phyloP scores from a whole-genome alignment of 2,329 filamentous ascomycete genomes.

The Neonectria magnoliae region DNA sequence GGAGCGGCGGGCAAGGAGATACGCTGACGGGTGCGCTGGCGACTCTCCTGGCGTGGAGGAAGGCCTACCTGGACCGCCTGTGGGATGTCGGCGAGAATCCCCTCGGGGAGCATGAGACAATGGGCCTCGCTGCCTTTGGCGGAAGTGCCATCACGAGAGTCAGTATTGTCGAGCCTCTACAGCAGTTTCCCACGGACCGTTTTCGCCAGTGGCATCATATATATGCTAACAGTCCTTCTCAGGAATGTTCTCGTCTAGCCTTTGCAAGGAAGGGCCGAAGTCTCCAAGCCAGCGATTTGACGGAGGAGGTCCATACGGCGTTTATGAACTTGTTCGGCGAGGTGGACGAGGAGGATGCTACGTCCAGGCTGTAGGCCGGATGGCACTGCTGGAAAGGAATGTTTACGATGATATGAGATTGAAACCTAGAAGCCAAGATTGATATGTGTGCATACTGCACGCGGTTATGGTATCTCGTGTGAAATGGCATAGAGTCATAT shows the following conservation, averaged over 20 bases:
- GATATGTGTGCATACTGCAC: background rate
- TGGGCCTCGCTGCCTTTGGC: conserved; percentile 85
- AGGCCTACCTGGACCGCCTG: conserved; percentile 83
- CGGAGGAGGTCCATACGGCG: conserved; percentile 85
- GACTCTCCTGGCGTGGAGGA: conserved; percentile 88
- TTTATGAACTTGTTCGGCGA: conserved; percentile 86
- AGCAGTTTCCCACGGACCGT: background rate
- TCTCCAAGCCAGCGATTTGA: conserved; percentile 92
- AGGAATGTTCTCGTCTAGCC: conserved; percentile 86
- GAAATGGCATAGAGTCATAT: background rate
- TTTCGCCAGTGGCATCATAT: background rate
- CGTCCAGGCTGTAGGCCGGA: conserved; percentile 46
- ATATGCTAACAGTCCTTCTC: conserved; percentile 21
- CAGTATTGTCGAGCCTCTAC: conserved; percentile 43
- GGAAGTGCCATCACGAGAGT: conserved; percentile 88
- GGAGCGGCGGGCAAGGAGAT: conserved; percentile 94
- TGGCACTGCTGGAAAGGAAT: background rate
- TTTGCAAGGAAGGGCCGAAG: conserved; percentile 87
- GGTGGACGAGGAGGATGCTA: conserved; percentile 56
- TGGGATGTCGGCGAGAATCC: conserved; percentile 70
- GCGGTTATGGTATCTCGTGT: background rate
- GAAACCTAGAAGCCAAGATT: background rate
- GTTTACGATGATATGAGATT: background rate
- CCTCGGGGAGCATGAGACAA: conserved; percentile 65
- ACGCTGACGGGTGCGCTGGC: conserved; percentile 90